A percentile compares a stretch with the other conserved stretches of the same genome.
phyloP scores from a whole-genome alignment of 164 flowering plant species.

The Hamamelis virginiana region DNA sequence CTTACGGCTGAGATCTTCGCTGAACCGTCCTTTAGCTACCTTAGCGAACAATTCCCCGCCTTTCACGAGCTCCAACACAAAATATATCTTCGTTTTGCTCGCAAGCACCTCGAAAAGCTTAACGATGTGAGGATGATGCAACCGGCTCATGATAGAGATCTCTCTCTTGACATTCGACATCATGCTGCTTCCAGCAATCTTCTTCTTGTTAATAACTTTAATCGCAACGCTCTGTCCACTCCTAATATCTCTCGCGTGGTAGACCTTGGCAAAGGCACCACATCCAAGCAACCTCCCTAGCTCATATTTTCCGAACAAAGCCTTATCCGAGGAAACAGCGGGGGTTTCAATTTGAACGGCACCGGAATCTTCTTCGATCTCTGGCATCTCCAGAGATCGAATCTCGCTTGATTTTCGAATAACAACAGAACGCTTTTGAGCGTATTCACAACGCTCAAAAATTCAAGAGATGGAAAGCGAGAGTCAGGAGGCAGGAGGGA shows the following conservation, averaged over 20 bases:
- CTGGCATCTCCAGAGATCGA: conserved; percentile 41
- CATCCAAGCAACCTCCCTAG: conserved; percentile 59
- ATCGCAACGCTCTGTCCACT: conserved; percentile 61
- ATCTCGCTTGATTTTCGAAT: too few species aligned
- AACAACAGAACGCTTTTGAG: too few species aligned
- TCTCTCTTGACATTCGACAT: conserved; percentile 54
- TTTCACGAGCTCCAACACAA: conserved; percentile 63
- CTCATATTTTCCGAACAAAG: conserved; percentile 56
- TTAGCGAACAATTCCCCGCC: conserved; percentile 68
- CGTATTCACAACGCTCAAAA: too few species aligned
- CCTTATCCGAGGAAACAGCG: conserved; percentile 2
- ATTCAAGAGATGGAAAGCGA: too few species aligned
- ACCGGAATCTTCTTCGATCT: conserved; percentile 29
- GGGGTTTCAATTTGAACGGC: neutral
- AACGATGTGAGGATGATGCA: conserved; percentile 58
- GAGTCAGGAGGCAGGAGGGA: too few species aligned
- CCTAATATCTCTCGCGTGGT: conserved; percentile 47
- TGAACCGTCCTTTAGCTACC: conserved; percentile 53
- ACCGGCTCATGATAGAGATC: conserved; percentile 49
- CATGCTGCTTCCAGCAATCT: conserved; percentile 24
- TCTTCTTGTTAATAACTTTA: conserved; percentile 55
- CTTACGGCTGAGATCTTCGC: conserved; percentile 49
- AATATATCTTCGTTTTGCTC: conserved; percentile 54
- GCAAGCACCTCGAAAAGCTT: conserved; percentile 59
- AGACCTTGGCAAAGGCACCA: conserved; percentile 75